Conservation (phyloP, 2,329 filamentous ascomycete species). For the Tolypocladium ovalisporum region DNA sequence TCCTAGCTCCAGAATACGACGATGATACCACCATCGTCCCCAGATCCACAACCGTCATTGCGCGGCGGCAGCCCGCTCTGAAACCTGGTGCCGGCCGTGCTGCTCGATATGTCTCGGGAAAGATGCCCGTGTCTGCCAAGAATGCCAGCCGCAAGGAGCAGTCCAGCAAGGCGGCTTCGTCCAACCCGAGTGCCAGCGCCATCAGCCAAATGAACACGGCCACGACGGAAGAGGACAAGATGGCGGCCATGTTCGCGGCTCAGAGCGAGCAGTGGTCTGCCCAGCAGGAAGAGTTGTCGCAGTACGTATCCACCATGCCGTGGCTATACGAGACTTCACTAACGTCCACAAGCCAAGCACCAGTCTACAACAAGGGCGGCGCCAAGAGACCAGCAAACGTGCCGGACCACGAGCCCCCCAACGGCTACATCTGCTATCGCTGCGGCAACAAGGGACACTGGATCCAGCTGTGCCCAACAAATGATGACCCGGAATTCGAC, state of each 20-base stretch:
- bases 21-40: constrained; percentile 98
- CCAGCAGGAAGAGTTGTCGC: constrained; percentile 86
- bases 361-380: constrained; percentile 49
- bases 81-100: constrained; percentile 83
- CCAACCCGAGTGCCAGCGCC: constrained; percentile 46
- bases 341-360: constrained; percentile 43
- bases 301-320: constrained; percentile 35
- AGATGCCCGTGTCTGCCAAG: constrained; percentile 83
- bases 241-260: constrained; percentile 83
- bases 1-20: constrained; percentile 62
- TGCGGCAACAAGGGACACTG: constrained; percentile 98
- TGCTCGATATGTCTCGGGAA: constrained; percentile 89
- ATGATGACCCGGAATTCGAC: constrained; percentile 93
- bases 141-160: constrained; percentile 61
- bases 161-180: constrained; percentile 42
- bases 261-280: constrained; percentile 88
- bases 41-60: constrained; percentile 86
- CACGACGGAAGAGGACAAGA: constrained; percentile 87
- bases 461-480: constrained; percentile 98
- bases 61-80: constrained; percentile 70
- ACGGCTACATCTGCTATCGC: constrained; percentile 91
- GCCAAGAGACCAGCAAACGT: constrained; percentile 62
- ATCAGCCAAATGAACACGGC: constrained; percentile 61
- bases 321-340: constrained; percentile 12
- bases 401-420: constrained; percentile 85